These are phyloP conservation scores for Populus pruinosa DNA, from an alignment of 345 rosid species.

Conservation along the genomic window DNA sequence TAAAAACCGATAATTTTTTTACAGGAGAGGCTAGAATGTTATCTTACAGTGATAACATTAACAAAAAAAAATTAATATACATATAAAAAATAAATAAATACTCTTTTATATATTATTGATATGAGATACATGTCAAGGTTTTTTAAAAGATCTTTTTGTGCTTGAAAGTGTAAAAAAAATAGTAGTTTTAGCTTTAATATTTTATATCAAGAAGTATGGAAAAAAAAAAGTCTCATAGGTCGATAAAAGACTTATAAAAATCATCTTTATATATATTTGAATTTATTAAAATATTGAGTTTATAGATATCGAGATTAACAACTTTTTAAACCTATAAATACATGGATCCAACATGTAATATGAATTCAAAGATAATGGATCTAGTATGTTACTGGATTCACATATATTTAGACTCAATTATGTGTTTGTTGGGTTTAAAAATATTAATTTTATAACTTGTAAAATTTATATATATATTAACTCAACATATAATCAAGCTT, in stretches of 20 bases:
- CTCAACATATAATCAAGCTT: rapidly evolving
- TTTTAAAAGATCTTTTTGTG: no score
- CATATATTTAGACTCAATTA: rapidly evolving
- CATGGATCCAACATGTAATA: rapidly evolving
- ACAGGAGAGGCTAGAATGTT: rapidly evolving
- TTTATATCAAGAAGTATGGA: no score
- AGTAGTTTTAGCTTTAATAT: rapidly evolving
- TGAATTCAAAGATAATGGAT: rapidly evolving
- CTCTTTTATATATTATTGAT: rapidly evolving
- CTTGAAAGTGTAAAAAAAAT: rapidly evolving
- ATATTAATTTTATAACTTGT: no score
- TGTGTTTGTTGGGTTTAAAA: rapidly evolving
- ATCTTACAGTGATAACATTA: no score
- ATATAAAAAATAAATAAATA: no score
- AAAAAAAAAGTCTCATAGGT: no score
- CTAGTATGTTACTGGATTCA: rapidly evolving
- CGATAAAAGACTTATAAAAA: rapidly evolving
- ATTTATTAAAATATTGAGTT: rapidly evolving
- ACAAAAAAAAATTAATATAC: no score
- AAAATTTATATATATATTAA: rapidly evolving
- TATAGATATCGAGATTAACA: rapidly evolving
- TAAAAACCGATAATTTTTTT: rapidly evolving
- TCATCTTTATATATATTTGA: no score
- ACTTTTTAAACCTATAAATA: rapidly evolving
- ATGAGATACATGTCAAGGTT: rapidly evolving